Evolutionary conservation across 208 protist species (phyloP), one percentile per base, ranked within the genome.

Genomic region (Crithidia expoeki): DNA sequence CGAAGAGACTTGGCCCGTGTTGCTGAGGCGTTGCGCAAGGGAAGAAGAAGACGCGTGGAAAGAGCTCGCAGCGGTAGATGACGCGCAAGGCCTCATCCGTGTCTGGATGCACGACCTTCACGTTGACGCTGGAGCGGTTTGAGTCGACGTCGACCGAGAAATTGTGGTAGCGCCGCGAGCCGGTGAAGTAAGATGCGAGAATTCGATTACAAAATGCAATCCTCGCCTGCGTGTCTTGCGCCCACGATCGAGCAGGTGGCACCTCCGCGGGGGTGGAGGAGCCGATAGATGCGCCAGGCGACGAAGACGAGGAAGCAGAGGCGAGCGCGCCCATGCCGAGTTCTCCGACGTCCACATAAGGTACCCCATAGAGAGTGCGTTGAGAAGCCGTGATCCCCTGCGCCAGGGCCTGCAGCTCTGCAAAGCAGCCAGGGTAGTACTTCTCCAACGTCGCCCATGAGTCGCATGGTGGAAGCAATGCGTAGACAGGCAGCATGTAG

Each of bases 101-200:
- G 46, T 82, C 51, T 5, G 91, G 82, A 50, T 69, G 59, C 25
- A 94, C 72, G 5, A 83, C 77, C 71, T 92, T 92, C 44, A 63
- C 61, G 36, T 74, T 84, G 12, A 68, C 53, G 25, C 66, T 42
- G 32, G 46, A 70, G 25, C 80, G 62, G n/a, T 76, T 77, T 12
- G 74, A 63, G 32, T 84, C 69, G 32, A 72, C 55, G 68, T 94
- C 86, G 16, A 88, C 86, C 50, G 84, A 93, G 69, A 92, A 96
- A 76, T 93, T 96, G 77, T 96, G 91, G 74, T 94, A 96, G 25
- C 88, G 88, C 28, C 90, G 88, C 4, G 79, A 68, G 12, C 88
- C 88, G 19, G 88, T 84, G 36, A 93, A 77, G 53, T 81, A 74
- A 12, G 28, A 19, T 1, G 40, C 38, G 17, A 96, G 63, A 27